phyloP scores from a whole-genome alignment of 2,329 filamentous ascomycete genomes.

The Stagonosporopsis vannaccii region DNA sequence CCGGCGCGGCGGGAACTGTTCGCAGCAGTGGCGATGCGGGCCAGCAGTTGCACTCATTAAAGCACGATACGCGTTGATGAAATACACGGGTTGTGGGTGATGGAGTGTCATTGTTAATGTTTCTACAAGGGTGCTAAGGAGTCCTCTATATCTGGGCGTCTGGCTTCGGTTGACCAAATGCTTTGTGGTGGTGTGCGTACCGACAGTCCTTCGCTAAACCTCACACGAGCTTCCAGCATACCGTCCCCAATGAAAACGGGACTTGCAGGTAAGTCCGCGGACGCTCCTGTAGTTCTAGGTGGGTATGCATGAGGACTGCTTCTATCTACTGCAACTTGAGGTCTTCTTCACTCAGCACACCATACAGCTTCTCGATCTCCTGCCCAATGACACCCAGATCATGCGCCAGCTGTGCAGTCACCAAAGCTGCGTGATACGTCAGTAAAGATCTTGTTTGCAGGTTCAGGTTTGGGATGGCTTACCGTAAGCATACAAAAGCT shows the following conservation, averaged over 20 bases:
- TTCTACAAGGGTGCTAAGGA: not conserved
- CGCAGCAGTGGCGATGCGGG: conserved; percentile 1
- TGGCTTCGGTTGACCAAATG: no score
- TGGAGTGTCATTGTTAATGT: no score
- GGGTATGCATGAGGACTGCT: not conserved
- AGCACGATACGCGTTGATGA: not conserved
- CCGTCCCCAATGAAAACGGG: no score
- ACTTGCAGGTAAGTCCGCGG: no score
- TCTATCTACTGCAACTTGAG: conserved; percentile 57
- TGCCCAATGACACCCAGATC: conserved; percentile 63
- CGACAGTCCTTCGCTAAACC: not conserved
- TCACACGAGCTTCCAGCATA: not conserved
- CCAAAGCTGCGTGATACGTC: conserved; percentile 57
- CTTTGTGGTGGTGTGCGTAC: not conserved
- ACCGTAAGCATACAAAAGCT: conserved; percentile 90
- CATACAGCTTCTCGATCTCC: conserved; percentile 67
- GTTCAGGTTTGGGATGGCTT: conserved; percentile 37
- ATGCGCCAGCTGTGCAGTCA: conserved; percentile 66
- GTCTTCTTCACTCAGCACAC: conserved; percentile 67
- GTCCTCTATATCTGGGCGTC: not conserved
- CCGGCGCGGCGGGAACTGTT: conserved; percentile 8
- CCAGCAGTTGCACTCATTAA: not conserved
- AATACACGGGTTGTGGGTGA: not conserved
- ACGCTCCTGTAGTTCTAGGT: not conserved
- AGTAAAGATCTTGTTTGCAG: not conserved